Evolutionary conservation across 441 rosid genomes (phyloP).

Genomic region (Erodium trifolium): DNA sequence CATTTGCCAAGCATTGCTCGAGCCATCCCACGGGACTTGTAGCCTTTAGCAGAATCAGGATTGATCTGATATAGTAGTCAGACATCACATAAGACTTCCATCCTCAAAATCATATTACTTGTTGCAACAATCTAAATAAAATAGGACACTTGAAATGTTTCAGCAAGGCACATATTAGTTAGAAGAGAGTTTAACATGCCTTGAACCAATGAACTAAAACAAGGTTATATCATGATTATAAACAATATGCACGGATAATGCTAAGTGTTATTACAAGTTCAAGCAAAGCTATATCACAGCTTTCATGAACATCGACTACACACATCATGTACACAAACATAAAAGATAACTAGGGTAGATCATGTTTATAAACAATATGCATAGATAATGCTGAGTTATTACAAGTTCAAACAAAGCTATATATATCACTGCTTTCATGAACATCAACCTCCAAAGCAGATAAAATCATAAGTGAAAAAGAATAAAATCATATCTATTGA

Average conservation of each 20-base stretch:
- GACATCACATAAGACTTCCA: constrained; percentile 6
- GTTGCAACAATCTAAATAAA: constrained; percentile 3
- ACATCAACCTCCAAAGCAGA: background rate
- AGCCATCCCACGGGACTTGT: constrained; percentile 87
- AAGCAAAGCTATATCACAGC: too few species aligned
- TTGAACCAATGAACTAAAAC: too few species aligned
- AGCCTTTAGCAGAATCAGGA: constrained; percentile 94
- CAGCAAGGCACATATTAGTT: background rate
- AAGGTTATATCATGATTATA: too few species aligned
- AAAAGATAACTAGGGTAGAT: too few species aligned
- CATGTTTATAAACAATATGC: too few species aligned
- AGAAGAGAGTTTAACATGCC: background rate
- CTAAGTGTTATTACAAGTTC: too few species aligned
- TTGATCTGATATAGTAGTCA: constrained; percentile 48
- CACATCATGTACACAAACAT: too few species aligned
- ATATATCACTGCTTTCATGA: too few species aligned
- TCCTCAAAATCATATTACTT: background rate
- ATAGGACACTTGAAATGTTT: background rate
- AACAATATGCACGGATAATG: too few species aligned
- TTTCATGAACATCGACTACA: too few species aligned
- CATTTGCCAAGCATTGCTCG: constrained; percentile 81
- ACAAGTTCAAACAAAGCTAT: too few species aligned
- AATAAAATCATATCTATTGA: background rate
- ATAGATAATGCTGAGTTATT: too few species aligned
- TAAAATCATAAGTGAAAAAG: background rate